Evolutionary conservation across 164 flowering plant genomes (phyloP), one percentile per base, ranked within the genome.

Genomic region (Aristolochia californica): DNA sequence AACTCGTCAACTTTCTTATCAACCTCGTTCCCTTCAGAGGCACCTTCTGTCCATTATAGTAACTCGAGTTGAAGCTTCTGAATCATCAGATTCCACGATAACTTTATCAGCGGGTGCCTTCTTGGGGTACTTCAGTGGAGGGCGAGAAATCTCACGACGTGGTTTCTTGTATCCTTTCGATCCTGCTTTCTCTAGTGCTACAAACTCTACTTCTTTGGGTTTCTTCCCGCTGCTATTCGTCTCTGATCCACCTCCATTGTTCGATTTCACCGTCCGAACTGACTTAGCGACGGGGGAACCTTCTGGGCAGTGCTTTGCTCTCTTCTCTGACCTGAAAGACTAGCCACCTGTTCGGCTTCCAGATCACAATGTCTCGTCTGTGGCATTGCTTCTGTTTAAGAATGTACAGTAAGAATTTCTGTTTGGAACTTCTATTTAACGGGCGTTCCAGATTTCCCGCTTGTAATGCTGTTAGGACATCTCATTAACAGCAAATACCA

Each of bases 1-100:
- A 91, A 91, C 66, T 91, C 98, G 60, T 72, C 93, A 21, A 95
- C 98, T 64, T 91, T 88, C 82, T 78, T 83, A 59, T 91, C 95
- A 25, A 91, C 96, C 60, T 71, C 74, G 47, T 65, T 65, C 2
- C 51, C 40, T 62, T 80, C 84, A 11, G 68, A 70, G 14, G 75
- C 78, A 18, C 62, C 71, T 43, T 70, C 76, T 57, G 27, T 13
- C 48, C 66, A n/a, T n/a, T n/a, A 18, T n/a, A n/a, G n/a, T n/a
- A n/a, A n/a, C 12, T 20, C 49, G 53, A 63, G 5, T 63, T 53
- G 22, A 14, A 38, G 13, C 54, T 61, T 81, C 81, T 12, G 63
- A 69, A 49, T 72, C 77, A 18, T 79, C 84, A 0, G 78, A 64
- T 24, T 75, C 80, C 5, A 43, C 20, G 0, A 54, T 34, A 24